Evolutionary conservation across 192 early-diverging fungal species (phyloP), one percentile per base, ranked within the genome.

Genomic region (Spinellus fusiger): DNA sequence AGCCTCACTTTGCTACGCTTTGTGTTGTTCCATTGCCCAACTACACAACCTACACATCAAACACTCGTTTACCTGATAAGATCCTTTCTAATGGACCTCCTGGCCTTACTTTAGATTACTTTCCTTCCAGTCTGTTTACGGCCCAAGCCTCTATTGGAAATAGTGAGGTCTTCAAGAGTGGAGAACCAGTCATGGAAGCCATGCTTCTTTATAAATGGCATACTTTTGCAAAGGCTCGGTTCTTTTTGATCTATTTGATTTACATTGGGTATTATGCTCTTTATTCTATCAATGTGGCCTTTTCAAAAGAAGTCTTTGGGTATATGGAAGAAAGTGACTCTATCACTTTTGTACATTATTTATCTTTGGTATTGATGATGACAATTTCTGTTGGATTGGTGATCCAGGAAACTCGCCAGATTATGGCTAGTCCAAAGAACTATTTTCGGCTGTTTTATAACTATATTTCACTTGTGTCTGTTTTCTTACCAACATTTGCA

Each of bases 161-260:
- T 7, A 61, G 49, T 16, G 25, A 61, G 2, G 49, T 61, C 3
- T 61, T 61, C 20, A 49, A 32, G 27, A 46, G 51, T 12, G 59
- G 59, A 34, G 59, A 61, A 16, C 48, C 59, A 9, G 49, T 51
- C 1, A 49, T 61, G 31, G 49, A 61, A 51, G 59, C 49, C 13
- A 15, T 61, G 49, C 33, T 50, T 5, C 16, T 32, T 22, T 61
- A 61, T 33, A 61, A 61, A 35, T 61, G 59, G 59, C 31, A 50
- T 8, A 50, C 25, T 0, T 61, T 61, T 35, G 59, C 33, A 1
- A 12, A 15, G 6, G 28, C 12, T 5, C 32, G 32, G 3, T 61
- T 61, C 20, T 51, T 18, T 5, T 51, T 18, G 47, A 38, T 61
- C 12, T 26, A 28, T 5, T 37, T 61, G 10, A 18, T 61, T 10